phyloP scores from a whole-genome alignment of 257 asterid genomes.

The Fraxinus pennsylvanica region DNA sequence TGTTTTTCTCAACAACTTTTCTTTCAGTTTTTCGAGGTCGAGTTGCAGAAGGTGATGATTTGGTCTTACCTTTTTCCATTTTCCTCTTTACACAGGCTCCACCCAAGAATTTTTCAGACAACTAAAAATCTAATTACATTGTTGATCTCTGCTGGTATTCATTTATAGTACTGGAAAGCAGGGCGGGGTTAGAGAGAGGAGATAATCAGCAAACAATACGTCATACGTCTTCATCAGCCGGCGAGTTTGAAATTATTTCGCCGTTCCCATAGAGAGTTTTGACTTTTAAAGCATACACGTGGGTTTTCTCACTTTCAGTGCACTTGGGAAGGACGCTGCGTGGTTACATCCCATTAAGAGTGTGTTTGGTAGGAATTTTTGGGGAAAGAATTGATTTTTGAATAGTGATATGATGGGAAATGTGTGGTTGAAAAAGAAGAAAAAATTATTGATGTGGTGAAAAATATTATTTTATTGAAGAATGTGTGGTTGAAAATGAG shows the following conservation, averaged over 20 bases:
- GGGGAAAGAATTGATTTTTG: too few relatives aligned
- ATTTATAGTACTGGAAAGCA: background rate
- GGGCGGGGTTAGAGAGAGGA: rapidly evolving
- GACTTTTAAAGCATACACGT: background rate
- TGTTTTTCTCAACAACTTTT: background rate
- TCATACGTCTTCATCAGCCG: background rate
- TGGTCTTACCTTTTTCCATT: background rate
- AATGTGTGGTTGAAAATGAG: too few relatives aligned
- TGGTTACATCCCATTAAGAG: too few relatives aligned
- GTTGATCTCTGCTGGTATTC: too few relatives aligned
- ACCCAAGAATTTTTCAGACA: background rate
- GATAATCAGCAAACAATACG: too few relatives aligned
- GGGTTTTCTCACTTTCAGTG: background rate
- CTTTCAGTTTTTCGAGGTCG: background rate
- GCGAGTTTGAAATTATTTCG: background rate
- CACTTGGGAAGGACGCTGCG: background rate
- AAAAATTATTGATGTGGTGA: too few relatives aligned
- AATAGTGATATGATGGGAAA: too few relatives aligned
- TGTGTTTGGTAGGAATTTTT: too few relatives aligned
- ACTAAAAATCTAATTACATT: background rate
- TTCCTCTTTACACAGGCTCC: background rate
- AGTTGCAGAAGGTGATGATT: background rate
- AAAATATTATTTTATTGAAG: too few relatives aligned
- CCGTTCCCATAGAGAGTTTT: background rate
- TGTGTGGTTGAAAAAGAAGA: too few relatives aligned